Evolutionary conservation across 2,329 filamentous ascomycete genomes (phyloP).

Genomic region (Phoma herbarum): DNA sequence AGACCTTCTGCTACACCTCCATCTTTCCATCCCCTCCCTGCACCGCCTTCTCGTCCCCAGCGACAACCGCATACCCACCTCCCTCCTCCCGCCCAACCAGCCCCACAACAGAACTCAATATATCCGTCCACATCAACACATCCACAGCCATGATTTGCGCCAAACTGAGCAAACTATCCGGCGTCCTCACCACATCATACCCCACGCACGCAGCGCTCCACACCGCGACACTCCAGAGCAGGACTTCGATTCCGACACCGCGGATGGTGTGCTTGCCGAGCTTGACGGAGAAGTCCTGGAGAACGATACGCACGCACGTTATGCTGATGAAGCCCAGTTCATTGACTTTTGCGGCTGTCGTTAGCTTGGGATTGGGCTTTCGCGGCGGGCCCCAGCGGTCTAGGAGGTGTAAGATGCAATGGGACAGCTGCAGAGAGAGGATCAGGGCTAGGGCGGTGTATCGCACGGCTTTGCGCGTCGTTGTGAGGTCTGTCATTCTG

Average conservation of each 20-base stretch:
- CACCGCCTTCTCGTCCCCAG: not conserved
- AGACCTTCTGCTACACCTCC: not conserved
- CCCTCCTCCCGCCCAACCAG: not conserved
- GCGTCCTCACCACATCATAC: not conserved
- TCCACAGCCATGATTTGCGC: slow-evolving; percentile 3
- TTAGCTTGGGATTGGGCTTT: not conserved
- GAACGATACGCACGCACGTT: not conserved
- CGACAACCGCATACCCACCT: not conserved
- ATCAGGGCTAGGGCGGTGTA: not conserved
- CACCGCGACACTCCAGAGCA: slow-evolving; percentile 1
- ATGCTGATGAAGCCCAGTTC: not conserved
- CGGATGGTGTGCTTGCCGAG: not conserved
- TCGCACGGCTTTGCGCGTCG: not conserved
- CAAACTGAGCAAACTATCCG: not conserved
- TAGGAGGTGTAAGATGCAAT: not conserved
- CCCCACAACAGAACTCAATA: not conserved
- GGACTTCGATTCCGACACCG: not conserved
- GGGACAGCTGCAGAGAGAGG: not conserved
- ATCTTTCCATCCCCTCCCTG: not conserved
- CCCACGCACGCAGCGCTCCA: slow-evolving; percentile 4
- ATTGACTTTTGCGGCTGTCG: not conserved
- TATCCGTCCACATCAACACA: slow-evolving; percentile 1
- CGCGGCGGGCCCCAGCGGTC: slow-evolving; percentile 4
- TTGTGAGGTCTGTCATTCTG: not conserved
- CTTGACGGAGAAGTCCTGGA: not conserved